Conservation (phyloP, 352 stramenopile genomes). For the Thraustochytrium striatum region DNA sequence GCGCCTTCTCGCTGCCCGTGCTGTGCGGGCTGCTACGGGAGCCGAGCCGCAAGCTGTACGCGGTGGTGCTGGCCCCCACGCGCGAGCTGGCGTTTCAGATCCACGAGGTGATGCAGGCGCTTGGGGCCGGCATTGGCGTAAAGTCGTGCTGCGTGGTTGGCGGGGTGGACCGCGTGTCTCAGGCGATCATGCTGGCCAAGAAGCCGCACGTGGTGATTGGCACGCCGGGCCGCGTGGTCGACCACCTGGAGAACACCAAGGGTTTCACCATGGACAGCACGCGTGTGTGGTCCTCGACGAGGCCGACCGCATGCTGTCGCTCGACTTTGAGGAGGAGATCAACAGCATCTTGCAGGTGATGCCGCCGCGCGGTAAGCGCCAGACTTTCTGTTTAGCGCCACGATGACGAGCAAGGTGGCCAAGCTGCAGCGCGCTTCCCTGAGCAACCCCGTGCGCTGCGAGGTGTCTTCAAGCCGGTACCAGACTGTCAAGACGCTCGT, state of each 20-base stretch:
- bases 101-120: conserved; percentile 84
- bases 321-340: conserved; percentile 98
- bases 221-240: conserved; percentile 83
- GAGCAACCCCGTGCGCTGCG: conserved; percentile 89
- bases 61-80: conserved; percentile 83
- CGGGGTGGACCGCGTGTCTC: conserved; percentile 80
- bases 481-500: conserved; percentile 94
- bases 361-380: conserved; percentile 67
- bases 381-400: conserved; percentile 98
- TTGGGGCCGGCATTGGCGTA: conserved; percentile 82
- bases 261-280: conserved; percentile 83
- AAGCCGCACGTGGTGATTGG: conserved; percentile 92
- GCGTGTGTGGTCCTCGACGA: conserved; percentile 89
- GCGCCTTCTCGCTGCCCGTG: conserved; percentile 87
- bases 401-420: conserved; percentile 96
- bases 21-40: conserved; percentile 82
- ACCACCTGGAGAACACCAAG: conserved; percentile 93
- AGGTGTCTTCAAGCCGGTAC: conserved; percentile 92
- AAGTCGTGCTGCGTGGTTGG: conserved; percentile 85
- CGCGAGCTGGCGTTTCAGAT: conserved; percentile 93
- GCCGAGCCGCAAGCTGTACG: conserved; percentile 74
- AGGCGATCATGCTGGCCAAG: conserved; percentile 91
- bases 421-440: conserved; percentile 96
- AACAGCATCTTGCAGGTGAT: conserved; percentile 96
- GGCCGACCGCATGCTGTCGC: conserved; percentile 88